Percentiles rank a stretch among this genome's conserved stretches.
These are phyloP conservation scores for Phyllosticta citriasiana DNA, from an alignment of 2,329 filamentous ascomycete genomes.

Conservation along the genomic window DNA sequence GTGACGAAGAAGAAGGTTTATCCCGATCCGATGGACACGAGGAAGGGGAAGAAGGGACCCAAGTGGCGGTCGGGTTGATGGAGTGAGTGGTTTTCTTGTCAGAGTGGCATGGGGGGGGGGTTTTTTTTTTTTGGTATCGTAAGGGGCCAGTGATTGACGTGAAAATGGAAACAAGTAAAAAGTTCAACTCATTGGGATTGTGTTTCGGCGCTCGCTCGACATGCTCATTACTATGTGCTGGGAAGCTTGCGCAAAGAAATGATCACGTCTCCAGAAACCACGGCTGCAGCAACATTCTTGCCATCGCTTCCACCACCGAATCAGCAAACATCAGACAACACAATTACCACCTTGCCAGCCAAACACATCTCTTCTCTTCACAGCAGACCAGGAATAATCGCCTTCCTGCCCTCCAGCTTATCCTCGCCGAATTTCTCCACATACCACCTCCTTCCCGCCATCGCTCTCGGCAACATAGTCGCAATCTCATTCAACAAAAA, in stretches of 20 bases:
- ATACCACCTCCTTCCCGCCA: constrained; percentile 80
- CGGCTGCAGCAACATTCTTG: too few species aligned
- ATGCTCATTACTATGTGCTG: too few species aligned
- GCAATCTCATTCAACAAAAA: constrained; percentile 81
- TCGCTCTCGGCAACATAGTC: constrained; percentile 82
- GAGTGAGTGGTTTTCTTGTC: background rate
- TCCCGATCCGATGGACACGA: constrained; percentile 3
- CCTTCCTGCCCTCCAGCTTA: constrained; percentile 63
- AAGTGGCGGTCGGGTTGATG: background rate
- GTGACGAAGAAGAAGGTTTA: constrained; percentile 7
- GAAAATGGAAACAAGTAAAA: background rate
- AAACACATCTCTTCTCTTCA: constrained; percentile 14
- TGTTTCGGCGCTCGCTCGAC: too few species aligned
- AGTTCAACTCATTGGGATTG: too few species aligned
- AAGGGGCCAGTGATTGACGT: background rate
- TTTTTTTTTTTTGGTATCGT: background rate
- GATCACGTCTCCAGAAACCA: too few species aligned
- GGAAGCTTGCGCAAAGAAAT: too few species aligned
- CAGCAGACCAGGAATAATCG: constrained; percentile 54
- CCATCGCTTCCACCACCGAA: too few species aligned
- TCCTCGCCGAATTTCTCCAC: constrained; percentile 76
- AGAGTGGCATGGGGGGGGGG: too few species aligned
- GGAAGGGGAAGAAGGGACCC: constrained; percentile 6
- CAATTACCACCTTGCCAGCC: background rate
- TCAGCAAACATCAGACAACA: background rate